Evolutionary conservation across 1,139 yeast genomes (phyloP).

Genomic region (Pichia cactophila): DNA sequence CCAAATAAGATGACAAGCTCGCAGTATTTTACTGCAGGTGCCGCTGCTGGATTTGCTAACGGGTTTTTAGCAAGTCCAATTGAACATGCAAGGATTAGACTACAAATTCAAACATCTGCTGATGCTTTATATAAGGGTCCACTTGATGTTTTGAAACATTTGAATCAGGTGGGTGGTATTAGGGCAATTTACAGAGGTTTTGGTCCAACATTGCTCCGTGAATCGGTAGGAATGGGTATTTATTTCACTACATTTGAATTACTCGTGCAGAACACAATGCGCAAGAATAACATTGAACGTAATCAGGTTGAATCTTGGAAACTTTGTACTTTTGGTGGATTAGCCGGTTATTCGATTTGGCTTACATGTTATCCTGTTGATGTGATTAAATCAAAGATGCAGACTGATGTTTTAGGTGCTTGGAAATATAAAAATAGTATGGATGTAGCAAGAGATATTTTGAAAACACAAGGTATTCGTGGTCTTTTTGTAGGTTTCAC

Average conservation of each 20-base stretch:
- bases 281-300: conserved; percentile 39
- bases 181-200: conserved; percentile 63
- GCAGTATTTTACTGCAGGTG: conserved; percentile 76
- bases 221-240: conserved; percentile 79
- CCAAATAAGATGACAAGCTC: conserved; percentile 25
- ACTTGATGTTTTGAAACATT: conserved; percentile 61
- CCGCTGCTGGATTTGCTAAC: conserved; percentile 84
- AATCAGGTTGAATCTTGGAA: conserved; percentile 77
- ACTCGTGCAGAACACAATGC: conserved; percentile 57
- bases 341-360: conserved; percentile 87
- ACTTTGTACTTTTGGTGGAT: conserved; percentile 73
- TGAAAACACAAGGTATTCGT: conserved; percentile 48
- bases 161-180: conserved; percentile 47
- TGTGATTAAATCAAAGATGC: conserved; percentile 77
- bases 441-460: conserved; percentile 50
- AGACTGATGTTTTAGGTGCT: conserved; percentile 59
- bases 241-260: conserved; percentile 89
- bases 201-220: conserved; percentile 73
- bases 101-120: conserved; percentile 57
- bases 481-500: conserved; percentile 85
- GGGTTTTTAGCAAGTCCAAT: conserved; percentile 85
- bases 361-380: conserved; percentile 74
- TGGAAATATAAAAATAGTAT: conserved; percentile 45
- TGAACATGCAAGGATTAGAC: conserved; percentile 84
- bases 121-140: conserved; percentile 61